Percentiles rank a stretch among this genome's conserved stretches.
Evolutionary conservation across 176 grass and related monocot genomes (phyloP).

Genomic region (Echinochloa phyllopogon): DNA sequence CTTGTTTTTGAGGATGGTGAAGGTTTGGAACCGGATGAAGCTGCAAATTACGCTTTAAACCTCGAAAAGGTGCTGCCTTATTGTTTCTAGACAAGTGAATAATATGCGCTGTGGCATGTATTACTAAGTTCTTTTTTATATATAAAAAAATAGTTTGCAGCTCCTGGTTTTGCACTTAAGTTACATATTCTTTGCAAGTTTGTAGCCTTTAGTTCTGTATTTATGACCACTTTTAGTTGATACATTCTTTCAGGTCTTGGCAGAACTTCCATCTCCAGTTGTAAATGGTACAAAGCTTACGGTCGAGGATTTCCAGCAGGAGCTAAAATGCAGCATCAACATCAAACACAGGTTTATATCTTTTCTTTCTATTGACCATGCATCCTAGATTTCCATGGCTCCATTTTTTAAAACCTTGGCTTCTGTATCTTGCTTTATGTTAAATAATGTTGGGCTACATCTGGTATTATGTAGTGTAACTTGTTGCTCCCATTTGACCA

Average conservation of each 20-base stretch:
- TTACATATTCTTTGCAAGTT: neutral
- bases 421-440: neutral
- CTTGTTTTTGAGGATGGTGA: constrained; percentile 95
- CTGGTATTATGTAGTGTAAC: neutral
- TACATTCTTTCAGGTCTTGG: constrained; percentile 62
- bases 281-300: constrained; percentile 77
- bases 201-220: neutral
- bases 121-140: neutral
- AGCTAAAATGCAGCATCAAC: constrained; percentile 89
- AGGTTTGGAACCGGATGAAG: constrained; percentile 77
- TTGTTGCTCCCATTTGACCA: neutral
- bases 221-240: constrained; percentile 32
- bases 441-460: neutral
- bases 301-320: constrained; percentile 95
- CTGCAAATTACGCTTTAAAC: constrained; percentile 77
- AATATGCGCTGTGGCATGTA: neutral
- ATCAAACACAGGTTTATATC: constrained; percentile 87
- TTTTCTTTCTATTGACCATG: neutral
- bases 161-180: neutral
- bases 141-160: neutral
- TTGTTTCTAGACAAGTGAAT: constrained; percentile 9
- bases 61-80: constrained; percentile 77
- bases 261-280: constrained; percentile 86
- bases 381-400: constrained; percentile 3
- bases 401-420: neutral